Conservation (phyloP, 2,329 filamentous ascomycete species). For the Byssochlamys sp. region DNA sequence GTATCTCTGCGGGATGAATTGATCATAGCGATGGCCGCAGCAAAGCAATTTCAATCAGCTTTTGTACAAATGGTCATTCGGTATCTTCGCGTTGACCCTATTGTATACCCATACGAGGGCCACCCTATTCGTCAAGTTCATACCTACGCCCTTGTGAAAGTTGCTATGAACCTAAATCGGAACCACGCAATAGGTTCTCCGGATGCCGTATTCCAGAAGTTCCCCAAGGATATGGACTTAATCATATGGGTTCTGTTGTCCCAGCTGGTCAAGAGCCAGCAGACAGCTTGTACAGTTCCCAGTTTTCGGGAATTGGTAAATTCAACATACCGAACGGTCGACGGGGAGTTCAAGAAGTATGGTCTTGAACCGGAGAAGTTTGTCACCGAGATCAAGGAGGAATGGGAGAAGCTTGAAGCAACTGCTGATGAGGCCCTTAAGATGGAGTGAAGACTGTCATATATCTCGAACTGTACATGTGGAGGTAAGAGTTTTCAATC, state of each 20-base stretch:
- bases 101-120: conserved; percentile 38
- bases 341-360: conserved; percentile 17
- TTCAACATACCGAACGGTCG: conserved; percentile 17
- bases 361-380: conserved; percentile 17
- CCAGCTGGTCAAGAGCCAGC: conserved; percentile 16
- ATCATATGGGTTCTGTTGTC: conserved; percentile 26
- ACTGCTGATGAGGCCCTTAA: conserved; percentile 18
- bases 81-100: conserved; percentile 43
- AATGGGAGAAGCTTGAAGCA: conserved; percentile 43
- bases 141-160: conserved; percentile 24
- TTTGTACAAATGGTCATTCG: conserved; percentile 44
- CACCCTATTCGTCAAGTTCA: conserved; percentile 49
- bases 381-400: conserved; percentile 20
- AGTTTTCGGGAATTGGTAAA: conserved; percentile 19
- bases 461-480: not conserved
- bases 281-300: conserved; percentile 20
- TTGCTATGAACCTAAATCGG: conserved; percentile 20
- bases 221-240: conserved; percentile 20
- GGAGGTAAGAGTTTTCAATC: not conserved
- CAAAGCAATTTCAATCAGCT: conserved; percentile 36
- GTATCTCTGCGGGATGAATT: conserved; percentile 46
- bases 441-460: conserved; percentile 4
- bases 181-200: conserved; percentile 10
- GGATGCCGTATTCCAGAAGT: conserved; percentile 14
- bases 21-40: conserved; percentile 39